These are phyloP conservation scores for Aspergillus jensenii DNA, from an alignment of 2,329 filamentous ascomycete species.

Conservation along the genomic window DNA sequence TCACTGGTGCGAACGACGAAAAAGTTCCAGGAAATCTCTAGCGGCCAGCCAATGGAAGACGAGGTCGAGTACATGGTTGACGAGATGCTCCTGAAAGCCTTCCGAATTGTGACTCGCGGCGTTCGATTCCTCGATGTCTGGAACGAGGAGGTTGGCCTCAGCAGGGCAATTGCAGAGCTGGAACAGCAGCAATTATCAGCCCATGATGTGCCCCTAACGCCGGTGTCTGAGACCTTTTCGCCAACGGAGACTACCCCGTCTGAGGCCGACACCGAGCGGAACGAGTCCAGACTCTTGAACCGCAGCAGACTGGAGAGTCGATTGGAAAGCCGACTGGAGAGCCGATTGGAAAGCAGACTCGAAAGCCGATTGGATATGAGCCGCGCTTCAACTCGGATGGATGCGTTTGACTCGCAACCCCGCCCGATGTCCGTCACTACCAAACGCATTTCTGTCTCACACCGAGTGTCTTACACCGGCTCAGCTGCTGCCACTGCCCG, in stretches of 20 bases:
- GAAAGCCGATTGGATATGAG: constrained; percentile 29
- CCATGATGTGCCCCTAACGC: constrained; percentile 36
- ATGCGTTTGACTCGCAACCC: constrained; percentile 26
- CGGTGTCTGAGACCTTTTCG: constrained; percentile 40
- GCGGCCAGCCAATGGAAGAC: constrained; percentile 42
- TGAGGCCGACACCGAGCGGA: constrained; percentile 28
- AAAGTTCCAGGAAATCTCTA: constrained; percentile 72
- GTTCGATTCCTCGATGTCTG: constrained; percentile 87
- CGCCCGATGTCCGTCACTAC: constrained; percentile 36
- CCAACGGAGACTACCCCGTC: constrained; percentile 22
- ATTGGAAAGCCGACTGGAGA: not conserved
- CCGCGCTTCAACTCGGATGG: constrained; percentile 27
- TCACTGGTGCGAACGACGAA: constrained; percentile 87
- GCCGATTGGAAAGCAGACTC: not conserved
- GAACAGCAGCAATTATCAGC: constrained; percentile 28
- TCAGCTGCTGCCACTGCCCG: constrained; percentile 62
- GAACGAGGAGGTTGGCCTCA: constrained; percentile 57
- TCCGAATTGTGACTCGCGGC: constrained; percentile 88
- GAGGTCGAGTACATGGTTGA: constrained; percentile 65
- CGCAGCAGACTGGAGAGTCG: constrained; percentile 27
- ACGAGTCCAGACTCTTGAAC: constrained; percentile 34
- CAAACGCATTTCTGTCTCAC: constrained; percentile 58
- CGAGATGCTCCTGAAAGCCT: constrained; percentile 89
- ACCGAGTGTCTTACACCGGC: constrained; percentile 74
- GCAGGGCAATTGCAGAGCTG: constrained; percentile 40